phyloP scores from a whole-genome alignment of 352 stramenopile species.

The Thalassiosira livingstoniorum region DNA sequence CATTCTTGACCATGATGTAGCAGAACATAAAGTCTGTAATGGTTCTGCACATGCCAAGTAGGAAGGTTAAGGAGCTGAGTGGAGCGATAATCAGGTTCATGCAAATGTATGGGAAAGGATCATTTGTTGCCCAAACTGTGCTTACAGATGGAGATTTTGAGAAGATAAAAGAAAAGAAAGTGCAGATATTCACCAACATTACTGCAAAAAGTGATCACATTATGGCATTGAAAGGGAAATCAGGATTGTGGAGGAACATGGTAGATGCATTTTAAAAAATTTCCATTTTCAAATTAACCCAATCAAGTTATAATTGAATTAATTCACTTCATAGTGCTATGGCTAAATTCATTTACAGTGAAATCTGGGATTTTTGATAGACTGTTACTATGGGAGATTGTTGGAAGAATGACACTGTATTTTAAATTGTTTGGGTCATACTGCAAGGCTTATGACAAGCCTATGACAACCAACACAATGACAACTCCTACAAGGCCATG shows the following conservation, averaged over 20 bases:
- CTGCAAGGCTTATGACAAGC: neutral
- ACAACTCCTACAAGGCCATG: neutral
- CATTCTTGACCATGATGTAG: neutral
- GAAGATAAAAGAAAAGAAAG: neutral
- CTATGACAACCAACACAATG: neutral
- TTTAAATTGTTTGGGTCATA: neutral
- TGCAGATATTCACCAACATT: neutral
- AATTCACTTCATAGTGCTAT: neutral
- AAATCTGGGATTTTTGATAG: neutral
- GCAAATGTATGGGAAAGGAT: neutral
- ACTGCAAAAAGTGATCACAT: neutral
- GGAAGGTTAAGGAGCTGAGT: neutral
- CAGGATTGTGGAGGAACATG: neutral
- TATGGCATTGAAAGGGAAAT: neutral
- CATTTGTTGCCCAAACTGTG: neutral
- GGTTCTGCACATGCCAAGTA: neutral
- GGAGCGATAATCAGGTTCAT: neutral
- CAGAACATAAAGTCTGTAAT: slow-evolving; percentile 9
- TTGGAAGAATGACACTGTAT: neutral
- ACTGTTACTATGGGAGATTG: neutral
- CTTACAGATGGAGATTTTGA: slow-evolving; percentile 12
- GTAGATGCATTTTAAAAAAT: neutral
- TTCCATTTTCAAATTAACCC: neutral
- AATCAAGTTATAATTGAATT: neutral
- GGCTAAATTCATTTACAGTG: neutral